Base-by-base conservation (phyloP, 805 yeast species). In the Schwanniomyces sp. region DNA sequence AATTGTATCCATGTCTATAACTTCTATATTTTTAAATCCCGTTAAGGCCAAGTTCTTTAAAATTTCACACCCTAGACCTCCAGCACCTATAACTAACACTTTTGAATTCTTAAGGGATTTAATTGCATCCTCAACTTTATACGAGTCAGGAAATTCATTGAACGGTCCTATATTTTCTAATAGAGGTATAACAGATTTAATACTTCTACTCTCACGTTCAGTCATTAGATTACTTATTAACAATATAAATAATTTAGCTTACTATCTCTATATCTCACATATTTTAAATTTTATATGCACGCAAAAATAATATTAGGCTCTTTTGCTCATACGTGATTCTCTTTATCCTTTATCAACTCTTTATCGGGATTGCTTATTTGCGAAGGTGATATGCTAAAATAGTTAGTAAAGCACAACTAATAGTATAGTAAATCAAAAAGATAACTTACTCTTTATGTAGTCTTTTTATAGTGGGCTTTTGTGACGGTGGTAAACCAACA, bases 51-150 rank as follows among this genome's bases (percentile, higher is more conserved):
- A 70, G 62, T 86, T 79, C 64, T 88, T 88, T 40, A 87, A 65
- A 27, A 87, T 84, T 63, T 88, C 94, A 66, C 95, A 87, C 3
- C 95, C 95, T 21, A 87, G 67, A 0, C 95, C 95, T 0, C 95
- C 95, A 1, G 92, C 92, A 1, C 95, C 95, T 40, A 86, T 77
- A 7, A 81, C 80, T 24, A 74, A 54, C 5, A 74, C 53, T 26
- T 58, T 62, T 14, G 67, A 46, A 5, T 44, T 44, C 6, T 34
- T 24, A 4, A 73, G 53, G 3, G 69, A 60, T 1, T 48, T 16
- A 4, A 48, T 37, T 6, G 74, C 67, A 10, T 52, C 59, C 1
- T 42, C 41, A 6, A 53, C 34, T 7, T 50, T 47, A 49, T 71
- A 73, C 14, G 69, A 75, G 5, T 62, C 69, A 0, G 72, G 63